Conservation (phyloP, 495 filamentous ascomycete genomes). For the Neurospora discreta region DNA sequence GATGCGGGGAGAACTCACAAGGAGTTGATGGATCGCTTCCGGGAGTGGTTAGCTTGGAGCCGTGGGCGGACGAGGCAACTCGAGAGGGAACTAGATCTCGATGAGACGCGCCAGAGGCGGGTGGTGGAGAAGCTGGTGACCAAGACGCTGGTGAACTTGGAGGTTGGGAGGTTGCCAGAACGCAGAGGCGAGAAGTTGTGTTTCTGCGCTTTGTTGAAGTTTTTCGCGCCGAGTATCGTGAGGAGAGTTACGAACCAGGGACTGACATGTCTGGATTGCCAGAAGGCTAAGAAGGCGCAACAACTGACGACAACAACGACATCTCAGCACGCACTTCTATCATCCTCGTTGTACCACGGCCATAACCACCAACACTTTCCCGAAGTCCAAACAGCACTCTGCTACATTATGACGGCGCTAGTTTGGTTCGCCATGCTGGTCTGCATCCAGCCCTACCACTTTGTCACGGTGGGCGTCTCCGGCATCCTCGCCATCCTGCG, state of each 20-base stretch:
- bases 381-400: slow-evolving; percentile 3
- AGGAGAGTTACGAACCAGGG: neutral
- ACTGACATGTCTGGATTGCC: neutral
- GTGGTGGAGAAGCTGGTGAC: neutral
- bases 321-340: neutral
- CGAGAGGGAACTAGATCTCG: neutral
- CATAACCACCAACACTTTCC: slow-evolving; percentile 9
- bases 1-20: neutral
- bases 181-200: neutral
- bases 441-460: slow-evolving; percentile 10
- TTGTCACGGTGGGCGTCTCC: neutral
- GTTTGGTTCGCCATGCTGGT: slow-evolving; percentile 11
- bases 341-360: slow-evolving; percentile 11
- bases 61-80: neutral
- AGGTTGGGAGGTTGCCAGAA: neutral
- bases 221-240: neutral
- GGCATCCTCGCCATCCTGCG: neutral
- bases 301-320: neutral
- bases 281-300: neutral
- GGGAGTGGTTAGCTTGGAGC: neutral
- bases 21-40: neutral
- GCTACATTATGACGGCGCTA: slow-evolving; percentile 12
- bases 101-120: neutral
- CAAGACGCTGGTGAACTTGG: neutral
- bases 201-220: neutral